Base-by-base conservation (phyloP, 192 early-diverging fungal genomes). In the Coemansia biformis region DNA sequence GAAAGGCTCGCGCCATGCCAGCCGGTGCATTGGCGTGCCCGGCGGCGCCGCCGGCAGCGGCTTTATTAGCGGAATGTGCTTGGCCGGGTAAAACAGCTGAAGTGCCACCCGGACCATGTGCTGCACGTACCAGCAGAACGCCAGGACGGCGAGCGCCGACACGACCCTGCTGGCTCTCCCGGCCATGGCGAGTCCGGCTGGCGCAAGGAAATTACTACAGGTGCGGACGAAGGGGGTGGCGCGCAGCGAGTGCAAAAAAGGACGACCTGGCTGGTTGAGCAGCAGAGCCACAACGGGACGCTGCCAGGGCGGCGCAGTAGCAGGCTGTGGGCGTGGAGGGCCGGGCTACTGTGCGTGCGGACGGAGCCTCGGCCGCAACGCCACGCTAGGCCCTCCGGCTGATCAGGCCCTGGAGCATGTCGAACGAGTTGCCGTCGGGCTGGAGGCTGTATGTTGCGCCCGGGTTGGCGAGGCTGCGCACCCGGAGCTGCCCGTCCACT, bases 361-460 rank as follows among this genome's bases (percentile, higher is more conserved):
- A n/a, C n/a, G n/a, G n/a, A n/a, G n/a, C n/a, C n/a, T n/a, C n/a
- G n/a, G n/a, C n/a, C n/a, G n/a, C n/a, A n/a, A n/a, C n/a, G n/a
- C 29, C 10, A 9, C 29, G 7, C 14, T 36, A 42, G 2, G 48
- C 45, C 47, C 92, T 95, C 5, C 63, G 58, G 14, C 76, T 81
- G 56, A 99, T 91, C 36, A 99, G 57, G 0, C 90, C 90, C 46
- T 87, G 83, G 59, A 96, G 79, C 90, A 99, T 96, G 63, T 99
- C 96, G 67, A 99, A 99, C 26, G 83, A 86, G 64, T 96, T 99
- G 8, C 96, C 96, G 52, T 94, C 96, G 5, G 96, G 96, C 66
- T 95, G 90, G 29, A 98, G 63, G n/a, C 79, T 76, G 46, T 82
- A 82, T 21, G 79, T 68, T 15, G 77, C 60, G 9, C 63, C 71